A percentile compares a stretch with the other conserved stretches of the same genome.
Evolutionary conservation across 2,329 filamentous ascomycete genomes (phyloP).

Genomic region (Neobulgaria alba): DNA sequence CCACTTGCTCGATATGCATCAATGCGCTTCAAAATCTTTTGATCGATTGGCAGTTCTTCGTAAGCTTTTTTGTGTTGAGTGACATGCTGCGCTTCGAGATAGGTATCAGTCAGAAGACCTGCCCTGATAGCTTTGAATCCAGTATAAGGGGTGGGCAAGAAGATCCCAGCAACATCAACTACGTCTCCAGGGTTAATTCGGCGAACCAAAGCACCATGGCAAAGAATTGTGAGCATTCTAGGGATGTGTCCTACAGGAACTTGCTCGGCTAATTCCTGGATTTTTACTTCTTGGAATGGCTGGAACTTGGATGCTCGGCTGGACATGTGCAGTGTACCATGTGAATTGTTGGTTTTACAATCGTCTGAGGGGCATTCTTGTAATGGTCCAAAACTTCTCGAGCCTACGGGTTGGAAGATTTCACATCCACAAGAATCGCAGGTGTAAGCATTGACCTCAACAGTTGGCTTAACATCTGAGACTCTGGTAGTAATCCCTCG

Average conservation of each 20-base stretch:
- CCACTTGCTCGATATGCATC: constrained; percentile 77
- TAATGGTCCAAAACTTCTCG: constrained; percentile 84
- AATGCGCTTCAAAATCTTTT: constrained; percentile 71
- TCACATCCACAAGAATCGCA: constrained; percentile 95
- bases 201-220: constrained; percentile 77
- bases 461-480: constrained; percentile 93
- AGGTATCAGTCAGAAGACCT: constrained; percentile 93
- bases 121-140: constrained; percentile 96
- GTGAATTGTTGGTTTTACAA: constrained; percentile 82
- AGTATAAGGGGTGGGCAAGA: constrained; percentile 96
- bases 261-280: constrained; percentile 98
- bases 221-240: constrained; percentile 79
- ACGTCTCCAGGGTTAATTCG: constrained; percentile 90
- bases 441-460: constrained; percentile 97
- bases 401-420: constrained; percentile 91
- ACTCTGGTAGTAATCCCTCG: constrained; percentile 91
- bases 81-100: constrained; percentile 88
- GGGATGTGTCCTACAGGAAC: constrained; percentile 97
- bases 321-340: constrained; percentile 87
- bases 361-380: constrained; percentile 82
- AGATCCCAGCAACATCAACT: constrained; percentile 89
- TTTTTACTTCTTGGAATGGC: constrained; percentile 96
- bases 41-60: constrained; percentile 80
- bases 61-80: constrained; percentile 98
- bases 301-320: constrained; percentile 95